A percentile compares a stretch with the other conserved stretches of the same genome.
Evolutionary conservation across 2,329 filamentous ascomycete species (phyloP).

Genomic region (Penicillium crustosum): DNA sequence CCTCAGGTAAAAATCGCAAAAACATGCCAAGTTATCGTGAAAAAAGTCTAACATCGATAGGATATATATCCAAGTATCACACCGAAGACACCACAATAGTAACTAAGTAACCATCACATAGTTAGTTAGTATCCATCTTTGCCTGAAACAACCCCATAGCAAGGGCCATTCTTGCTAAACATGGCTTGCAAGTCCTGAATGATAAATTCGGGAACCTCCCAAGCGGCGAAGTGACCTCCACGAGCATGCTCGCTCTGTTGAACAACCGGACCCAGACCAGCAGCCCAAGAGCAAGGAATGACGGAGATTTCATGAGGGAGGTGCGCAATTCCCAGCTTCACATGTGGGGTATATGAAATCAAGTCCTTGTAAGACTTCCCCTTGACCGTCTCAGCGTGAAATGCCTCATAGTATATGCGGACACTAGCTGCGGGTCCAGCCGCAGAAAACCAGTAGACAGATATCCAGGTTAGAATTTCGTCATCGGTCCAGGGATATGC

Average conservation of each 20-base stretch:
- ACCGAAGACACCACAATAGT: background rate
- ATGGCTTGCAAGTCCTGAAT: conserved; percentile 18
- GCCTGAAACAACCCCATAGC: conserved; percentile 10
- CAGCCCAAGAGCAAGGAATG: conserved; percentile 22
- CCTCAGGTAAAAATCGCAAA: background rate
- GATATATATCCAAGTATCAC: background rate
- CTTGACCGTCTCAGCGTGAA: conserved; percentile 2
- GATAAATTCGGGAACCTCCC: conserved; percentile 22
- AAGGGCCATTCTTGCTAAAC: conserved; percentile 18
- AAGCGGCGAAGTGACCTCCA: conserved; percentile 27
- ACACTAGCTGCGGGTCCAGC: conserved; percentile 68
- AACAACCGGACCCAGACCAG: conserved; percentile 20
- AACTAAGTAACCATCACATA: background rate
- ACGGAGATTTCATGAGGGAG: conserved; percentile 22
- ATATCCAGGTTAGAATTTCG: conserved; percentile 73
- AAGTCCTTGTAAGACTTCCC: conserved; percentile 15
- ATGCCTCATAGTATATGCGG: conserved; percentile 70
- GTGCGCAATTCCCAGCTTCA: conserved; percentile 22
- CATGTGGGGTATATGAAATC: conserved; percentile 14
- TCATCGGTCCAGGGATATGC: conserved; percentile 71
- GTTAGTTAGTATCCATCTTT: conserved; percentile 13
- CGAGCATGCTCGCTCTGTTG: conserved; percentile 16
- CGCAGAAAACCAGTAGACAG: conserved; percentile 68
- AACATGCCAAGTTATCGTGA: too few species aligned
- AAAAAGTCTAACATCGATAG: too few species aligned